Evolutionary conservation across 495 filamentous ascomycete genomes (phyloP), one percentile per base, ranked within the genome.

Genomic region (Tuber microsphaerosporum): DNA sequence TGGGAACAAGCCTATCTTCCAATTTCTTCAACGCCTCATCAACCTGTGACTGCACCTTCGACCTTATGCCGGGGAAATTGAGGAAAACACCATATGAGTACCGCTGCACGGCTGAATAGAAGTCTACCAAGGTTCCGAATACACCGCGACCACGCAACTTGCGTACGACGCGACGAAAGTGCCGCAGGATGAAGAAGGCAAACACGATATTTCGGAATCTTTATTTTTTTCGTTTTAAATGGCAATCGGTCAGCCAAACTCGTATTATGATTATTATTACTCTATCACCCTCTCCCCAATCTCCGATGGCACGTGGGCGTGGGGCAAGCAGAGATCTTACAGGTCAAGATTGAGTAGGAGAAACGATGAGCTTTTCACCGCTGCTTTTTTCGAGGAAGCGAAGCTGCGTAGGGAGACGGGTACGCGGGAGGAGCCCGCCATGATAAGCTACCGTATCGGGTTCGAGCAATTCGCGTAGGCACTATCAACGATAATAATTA

Each of bases 171-270:
- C 92, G 94, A 77, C 93, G 91, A 19, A 90, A 90, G 87, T 93
- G 94, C 79, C 94, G 90, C 48, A 98, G 86, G 61, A 98, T 83
- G 86, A 98, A 97, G 75, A 95, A 88, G 82, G 93, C 87, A 84
- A 99, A 97, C 68, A 98, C 84, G 68, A 97, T 87, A 83, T 97
- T 97, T 61, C 92, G 92, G 74, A 97, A 77, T 69, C 94, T 95
- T 80, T 77, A 61, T 48, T 20, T 51, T 22, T 71, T 42, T 10
- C 22, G 73, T 45, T 72, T 26, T 43, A 73, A 73, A 71, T n/a
- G 70, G 22, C 79, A 75, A 73, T 77, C 26, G 56, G 45, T 77
- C 37, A 77, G 76, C 19, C n/a, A 65, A 34, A 26, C 56, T 34
- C 56, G 46, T 4, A 46, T 72, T 74, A 48, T 72, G 37, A 45